phyloP scores from a whole-genome alignment of 441 rosid genomes.

The Eugenia klotzschiana region DNA sequence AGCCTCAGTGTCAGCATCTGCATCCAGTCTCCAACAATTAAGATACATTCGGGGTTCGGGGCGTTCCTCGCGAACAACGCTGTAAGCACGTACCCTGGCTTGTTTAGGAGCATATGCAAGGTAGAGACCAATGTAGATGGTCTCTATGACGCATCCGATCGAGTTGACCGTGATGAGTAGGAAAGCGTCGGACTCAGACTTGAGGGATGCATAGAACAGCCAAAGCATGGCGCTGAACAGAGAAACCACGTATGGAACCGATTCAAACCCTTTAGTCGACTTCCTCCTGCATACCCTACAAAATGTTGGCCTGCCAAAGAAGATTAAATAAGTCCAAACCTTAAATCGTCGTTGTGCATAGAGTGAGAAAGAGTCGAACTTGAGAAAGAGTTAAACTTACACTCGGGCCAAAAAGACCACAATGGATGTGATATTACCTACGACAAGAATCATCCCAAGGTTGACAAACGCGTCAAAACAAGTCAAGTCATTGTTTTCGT shows the following conservation, averaged over 20 bases:
- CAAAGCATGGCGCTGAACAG: conserved; percentile 23
- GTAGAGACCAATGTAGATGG: conserved; percentile 32
- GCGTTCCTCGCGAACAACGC: neutral
- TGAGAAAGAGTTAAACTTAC: conserved; percentile 20
- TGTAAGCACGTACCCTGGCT: conserved; percentile 19
- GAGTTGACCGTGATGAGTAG: conserved; percentile 30
- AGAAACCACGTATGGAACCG: conserved; percentile 20
- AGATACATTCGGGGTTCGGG: neutral
- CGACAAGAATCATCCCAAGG: neutral
- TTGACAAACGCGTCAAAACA: neutral
- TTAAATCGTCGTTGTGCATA: neutral
- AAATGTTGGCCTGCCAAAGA: conserved; percentile 21
- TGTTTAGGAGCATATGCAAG: conserved; percentile 32
- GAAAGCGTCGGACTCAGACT: conserved; percentile 14
- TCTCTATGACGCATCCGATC: conserved; percentile 39
- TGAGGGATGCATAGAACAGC: conserved; percentile 28
- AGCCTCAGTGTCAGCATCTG: conserved; percentile 37
- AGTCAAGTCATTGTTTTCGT: neutral
- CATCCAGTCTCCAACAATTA: neutral
- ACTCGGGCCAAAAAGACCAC: conserved; percentile 44
- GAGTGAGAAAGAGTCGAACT: neutral
- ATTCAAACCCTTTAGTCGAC: conserved; percentile 25
- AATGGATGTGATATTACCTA: conserved; percentile 46
- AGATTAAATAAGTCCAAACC: neutral
- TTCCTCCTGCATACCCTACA: conserved; percentile 21